Percentiles rank a stretch among this genome's conserved stretches.
These are phyloP conservation scores for Gossypium australe DNA, from an alignment of 345 rosid species.

Conservation along the genomic window DNA sequence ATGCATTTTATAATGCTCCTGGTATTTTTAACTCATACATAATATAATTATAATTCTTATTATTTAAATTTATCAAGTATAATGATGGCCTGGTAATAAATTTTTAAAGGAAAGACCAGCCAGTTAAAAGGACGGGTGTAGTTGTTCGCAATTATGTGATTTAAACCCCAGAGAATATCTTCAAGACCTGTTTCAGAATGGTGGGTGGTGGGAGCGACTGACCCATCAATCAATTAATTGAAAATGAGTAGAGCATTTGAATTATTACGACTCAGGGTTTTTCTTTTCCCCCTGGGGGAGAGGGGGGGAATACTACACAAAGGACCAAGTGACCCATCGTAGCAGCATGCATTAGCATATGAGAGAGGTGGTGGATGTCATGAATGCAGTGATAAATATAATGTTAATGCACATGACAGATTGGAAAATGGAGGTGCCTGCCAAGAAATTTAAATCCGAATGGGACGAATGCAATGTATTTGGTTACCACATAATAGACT, in stretches of 20 bases:
- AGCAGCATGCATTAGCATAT: neutral
- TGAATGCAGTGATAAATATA: conserved; percentile 1
- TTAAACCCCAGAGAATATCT: neutral
- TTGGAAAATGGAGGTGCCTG: neutral
- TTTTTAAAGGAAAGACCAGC: neutral
- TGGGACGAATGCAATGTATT: neutral
- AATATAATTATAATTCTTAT: no score
- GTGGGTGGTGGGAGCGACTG: conserved; percentile 23
- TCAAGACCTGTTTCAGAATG: conserved; percentile 5
- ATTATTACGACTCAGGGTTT: neutral
- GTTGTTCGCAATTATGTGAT: conserved; percentile 18
- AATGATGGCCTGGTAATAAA: neutral
- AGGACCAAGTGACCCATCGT: conserved; percentile 21
- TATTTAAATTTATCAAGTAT: neutral
- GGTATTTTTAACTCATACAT: neutral
- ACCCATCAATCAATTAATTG: conserved; percentile 18
- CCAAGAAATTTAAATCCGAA: neutral
- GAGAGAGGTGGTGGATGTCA: neutral
- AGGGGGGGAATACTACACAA: neutral
- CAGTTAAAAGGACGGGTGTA: neutral
- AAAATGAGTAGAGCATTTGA: conserved; percentile 10
- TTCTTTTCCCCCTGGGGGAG: neutral
- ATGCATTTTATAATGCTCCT: neutral
- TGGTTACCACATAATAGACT: neutral
- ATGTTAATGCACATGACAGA: conserved; percentile 10